Percentiles rank a stretch among this genome's conserved stretches.
Conservation (phyloP, 2,329 filamentous ascomycete genomes). For the Ascochyta clinopodiicola region DNA sequence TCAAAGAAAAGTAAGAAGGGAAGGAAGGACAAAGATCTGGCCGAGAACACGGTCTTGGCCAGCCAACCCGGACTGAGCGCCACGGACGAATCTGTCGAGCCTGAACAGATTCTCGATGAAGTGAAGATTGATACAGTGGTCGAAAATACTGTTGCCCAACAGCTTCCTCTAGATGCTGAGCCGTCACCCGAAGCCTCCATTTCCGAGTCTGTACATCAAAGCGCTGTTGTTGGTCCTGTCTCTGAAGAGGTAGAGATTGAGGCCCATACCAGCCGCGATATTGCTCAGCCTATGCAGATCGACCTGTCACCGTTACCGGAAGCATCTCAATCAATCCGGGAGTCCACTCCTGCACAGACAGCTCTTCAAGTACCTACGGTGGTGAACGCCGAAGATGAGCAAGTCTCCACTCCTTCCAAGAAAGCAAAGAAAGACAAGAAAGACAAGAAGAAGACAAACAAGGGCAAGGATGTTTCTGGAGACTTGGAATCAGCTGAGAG, state of each 20-base stretch:
- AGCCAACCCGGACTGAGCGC: background rate
- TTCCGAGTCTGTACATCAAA: background rate
- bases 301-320: background rate
- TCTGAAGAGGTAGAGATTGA: background rate
- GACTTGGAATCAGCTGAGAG: conserved; percentile 15
- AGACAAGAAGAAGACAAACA: conserved; percentile 28
- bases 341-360: background rate
- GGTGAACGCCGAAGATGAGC: conserved; percentile 3
- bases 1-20: conserved; percentile 45
- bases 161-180: conserved; percentile 5
- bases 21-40: conserved; percentile 34
- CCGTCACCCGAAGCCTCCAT: background rate
- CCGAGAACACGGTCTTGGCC: background rate
- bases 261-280: background rate
- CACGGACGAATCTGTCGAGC: background rate
- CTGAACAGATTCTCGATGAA: background rate
- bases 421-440: conserved; percentile 22
- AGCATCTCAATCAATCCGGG: background rate
- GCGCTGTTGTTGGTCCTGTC: background rate
- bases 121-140: background rate
- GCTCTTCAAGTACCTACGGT: background rate
- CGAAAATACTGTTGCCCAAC: background rate
- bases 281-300: background rate
- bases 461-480: conserved; percentile 18
- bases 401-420: background rate